Evolutionary conservation across 75 land plant genomes (phyloP).

Genomic region (Isoetes taiwanensis): DNA sequence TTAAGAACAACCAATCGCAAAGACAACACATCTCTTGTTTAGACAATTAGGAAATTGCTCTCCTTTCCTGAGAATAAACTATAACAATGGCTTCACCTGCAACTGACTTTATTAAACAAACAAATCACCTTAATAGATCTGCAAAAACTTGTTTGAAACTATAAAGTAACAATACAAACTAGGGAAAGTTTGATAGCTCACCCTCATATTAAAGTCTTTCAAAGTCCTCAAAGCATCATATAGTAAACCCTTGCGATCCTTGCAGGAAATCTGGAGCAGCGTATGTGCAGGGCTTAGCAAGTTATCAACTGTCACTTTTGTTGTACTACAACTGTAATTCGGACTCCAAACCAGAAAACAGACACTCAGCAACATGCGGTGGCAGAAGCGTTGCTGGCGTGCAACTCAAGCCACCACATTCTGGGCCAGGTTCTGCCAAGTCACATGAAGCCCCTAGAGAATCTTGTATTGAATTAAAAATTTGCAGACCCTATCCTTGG

Average conservation of each 20-base stretch:
- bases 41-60: too few species aligned
- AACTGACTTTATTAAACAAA: too few species aligned
- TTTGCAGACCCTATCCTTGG: too few species aligned
- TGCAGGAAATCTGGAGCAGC: constrained; percentile 56
- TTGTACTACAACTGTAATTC: neutral
- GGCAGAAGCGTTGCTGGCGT: constrained; percentile 32
- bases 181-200: too few species aligned
- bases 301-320: constrained; percentile 47
- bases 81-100: too few species aligned
- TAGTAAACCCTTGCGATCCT: constrained; percentile 67
- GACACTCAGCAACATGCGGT: constrained; percentile 30
- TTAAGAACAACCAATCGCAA: too few species aligned
- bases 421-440: constrained; percentile 31
- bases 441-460: constrained; percentile 35
- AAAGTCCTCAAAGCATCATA: constrained; percentile 76
- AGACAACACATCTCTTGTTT: too few species aligned
- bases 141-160: too few species aligned
- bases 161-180: too few species aligned
- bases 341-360: constrained; percentile 18
- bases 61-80: too few species aligned
- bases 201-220: constrained; percentile 77
- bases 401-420: constrained; percentile 33
- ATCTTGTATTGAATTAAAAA: too few species aligned
- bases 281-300: constrained; percentile 64
- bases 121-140: too few species aligned